These are phyloP conservation scores for Articulospora tetracladia DNA, from an alignment of 495 filamentous ascomycete species.

Conservation along the genomic window DNA sequence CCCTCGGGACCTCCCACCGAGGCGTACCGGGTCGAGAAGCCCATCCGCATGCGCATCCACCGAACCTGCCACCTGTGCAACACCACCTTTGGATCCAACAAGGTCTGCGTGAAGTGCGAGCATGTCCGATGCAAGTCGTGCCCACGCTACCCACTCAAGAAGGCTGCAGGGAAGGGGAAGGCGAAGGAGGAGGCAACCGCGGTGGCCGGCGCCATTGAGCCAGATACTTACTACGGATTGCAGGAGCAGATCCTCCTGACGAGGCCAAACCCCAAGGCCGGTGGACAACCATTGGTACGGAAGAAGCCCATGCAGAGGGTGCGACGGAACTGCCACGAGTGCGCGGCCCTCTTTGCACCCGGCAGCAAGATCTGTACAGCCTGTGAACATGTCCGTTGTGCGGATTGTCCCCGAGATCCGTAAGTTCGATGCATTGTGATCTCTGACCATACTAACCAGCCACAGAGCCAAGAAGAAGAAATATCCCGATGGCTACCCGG, in stretches of 20 bases:
- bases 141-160: slow-evolving; percentile 47
- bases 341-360: slow-evolving; percentile 56
- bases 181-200: slow-evolving; percentile 10
- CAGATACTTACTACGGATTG: slow-evolving; percentile 25
- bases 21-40: slow-evolving; percentile 67
- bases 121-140: slow-evolving; percentile 78
- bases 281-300: slow-evolving; percentile 66
- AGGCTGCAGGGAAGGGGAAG: slow-evolving; percentile 11
- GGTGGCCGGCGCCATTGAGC: slow-evolving; percentile 15
- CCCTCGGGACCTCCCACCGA: slow-evolving; percentile 7
- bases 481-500: slow-evolving; percentile 74
- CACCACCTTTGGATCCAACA: slow-evolving; percentile 65
- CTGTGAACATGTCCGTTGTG: slow-evolving; percentile 77
- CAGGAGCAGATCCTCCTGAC: slow-evolving; percentile 42
- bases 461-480: slow-evolving; percentile 64
- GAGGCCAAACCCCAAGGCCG: slow-evolving; percentile 54
- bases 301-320: slow-evolving; percentile 65
- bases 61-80: slow-evolving; percentile 77
- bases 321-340: slow-evolving; percentile 74
- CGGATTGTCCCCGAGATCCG: slow-evolving; percentile 77
- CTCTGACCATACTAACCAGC: slow-evolving; percentile 23
- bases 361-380: slow-evolving; percentile 56
- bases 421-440: slow-evolving; percentile 45
- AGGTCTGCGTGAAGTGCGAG: slow-evolving; percentile 66
- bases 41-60: slow-evolving; percentile 88